A percentile compares a stretch with the other conserved stretches of the same genome.
phyloP scores from a whole-genome alignment of 108 stramenopile genomes.

The Skeletonema menzelii region DNA sequence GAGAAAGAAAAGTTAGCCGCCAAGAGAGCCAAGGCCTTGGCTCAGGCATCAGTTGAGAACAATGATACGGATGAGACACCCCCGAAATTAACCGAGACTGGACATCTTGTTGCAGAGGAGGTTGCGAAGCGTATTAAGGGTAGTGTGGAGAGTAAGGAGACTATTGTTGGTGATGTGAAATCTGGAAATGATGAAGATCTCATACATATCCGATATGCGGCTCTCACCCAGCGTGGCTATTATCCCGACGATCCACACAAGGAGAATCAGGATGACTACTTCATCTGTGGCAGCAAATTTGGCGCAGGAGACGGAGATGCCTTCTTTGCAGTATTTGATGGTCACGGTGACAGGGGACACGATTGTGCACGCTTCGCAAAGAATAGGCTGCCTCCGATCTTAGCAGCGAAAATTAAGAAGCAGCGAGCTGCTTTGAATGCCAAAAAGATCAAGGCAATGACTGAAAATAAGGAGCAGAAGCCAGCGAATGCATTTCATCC shows the following conservation, averaged over 20 bases:
- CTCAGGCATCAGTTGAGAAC: not conserved
- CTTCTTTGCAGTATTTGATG: conserved; percentile 90
- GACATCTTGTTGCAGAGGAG: conserved; percentile 59
- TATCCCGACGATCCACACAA: conserved; percentile 89
- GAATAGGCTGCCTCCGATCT: conserved; percentile 54
- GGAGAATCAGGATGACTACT: conserved; percentile 89
- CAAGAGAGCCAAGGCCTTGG: not conserved
- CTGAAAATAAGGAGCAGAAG: conserved; percentile 21
- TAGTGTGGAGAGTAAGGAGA: conserved; percentile 30
- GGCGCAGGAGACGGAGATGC: conserved; percentile 49
- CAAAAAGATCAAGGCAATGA: conserved; percentile 17
- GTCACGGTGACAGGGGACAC: conserved; percentile 87
- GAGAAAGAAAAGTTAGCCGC: not conserved
- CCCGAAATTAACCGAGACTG: conserved; percentile 51
- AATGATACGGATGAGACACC: conserved; percentile 8
- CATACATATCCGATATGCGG: conserved; percentile 73
- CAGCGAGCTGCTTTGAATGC: conserved; percentile 13
- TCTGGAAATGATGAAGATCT: conserved; percentile 25
- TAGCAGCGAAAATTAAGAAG: conserved; percentile 30
- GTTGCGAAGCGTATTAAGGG: conserved; percentile 54
- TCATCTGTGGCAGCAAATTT: conserved; percentile 52
- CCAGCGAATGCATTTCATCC: conserved; percentile 15
- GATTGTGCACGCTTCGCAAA: conserved; percentile 78
- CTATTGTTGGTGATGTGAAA: conserved; percentile 42
- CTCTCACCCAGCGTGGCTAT: conserved; percentile 80